Evolutionary conservation across 225 moss, liverwort and hornwort species (phyloP).

Genomic region (Sphagnum tenellum): DNA sequence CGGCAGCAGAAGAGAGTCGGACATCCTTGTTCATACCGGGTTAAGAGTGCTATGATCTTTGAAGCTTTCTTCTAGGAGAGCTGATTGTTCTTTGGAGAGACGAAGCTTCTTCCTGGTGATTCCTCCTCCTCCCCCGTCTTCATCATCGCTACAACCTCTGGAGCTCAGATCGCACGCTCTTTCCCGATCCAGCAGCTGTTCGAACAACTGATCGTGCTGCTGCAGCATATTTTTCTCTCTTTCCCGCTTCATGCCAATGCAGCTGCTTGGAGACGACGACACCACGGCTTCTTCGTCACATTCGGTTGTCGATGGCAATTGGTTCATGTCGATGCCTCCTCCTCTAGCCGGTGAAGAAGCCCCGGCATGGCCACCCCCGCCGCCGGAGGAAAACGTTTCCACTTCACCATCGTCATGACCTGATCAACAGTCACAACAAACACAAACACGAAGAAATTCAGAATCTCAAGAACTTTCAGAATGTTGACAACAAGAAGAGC

Average conservation of each 20-base stretch:
- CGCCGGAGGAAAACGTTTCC: constrained; percentile 73
- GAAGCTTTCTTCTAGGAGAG: constrained; percentile 86
- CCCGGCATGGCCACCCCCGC: constrained; percentile 19
- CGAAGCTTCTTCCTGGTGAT: constrained; percentile 91
- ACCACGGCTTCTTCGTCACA: constrained; percentile 78
- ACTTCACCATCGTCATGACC: constrained; percentile 82
- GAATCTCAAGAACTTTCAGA: too few relatives aligned
- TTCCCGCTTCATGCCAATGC: constrained; percentile 61
- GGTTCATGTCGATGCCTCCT: constrained; percentile 85
- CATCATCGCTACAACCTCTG: constrained; percentile 41
- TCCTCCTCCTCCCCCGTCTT: constrained; percentile 86
- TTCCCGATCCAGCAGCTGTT: constrained; percentile 41
- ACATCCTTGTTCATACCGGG: constrained; percentile 25
- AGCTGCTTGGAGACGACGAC: constrained; percentile 28
- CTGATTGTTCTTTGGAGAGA: constrained; percentile 90
- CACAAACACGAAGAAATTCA: background rate
- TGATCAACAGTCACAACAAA: background rate
- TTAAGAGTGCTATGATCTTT: constrained; percentile 95
- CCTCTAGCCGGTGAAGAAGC: constrained; percentile 14
- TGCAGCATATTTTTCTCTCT: constrained; percentile 62
- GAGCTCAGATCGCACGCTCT: constrained; percentile 66
- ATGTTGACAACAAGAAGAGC: too few relatives aligned
- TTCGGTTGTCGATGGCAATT: constrained; percentile 80
- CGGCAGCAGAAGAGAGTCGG: background rate
- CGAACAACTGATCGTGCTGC: constrained; percentile 26